Conservation (phyloP, 345 rosid genomes). For the Populus alba region DNA sequence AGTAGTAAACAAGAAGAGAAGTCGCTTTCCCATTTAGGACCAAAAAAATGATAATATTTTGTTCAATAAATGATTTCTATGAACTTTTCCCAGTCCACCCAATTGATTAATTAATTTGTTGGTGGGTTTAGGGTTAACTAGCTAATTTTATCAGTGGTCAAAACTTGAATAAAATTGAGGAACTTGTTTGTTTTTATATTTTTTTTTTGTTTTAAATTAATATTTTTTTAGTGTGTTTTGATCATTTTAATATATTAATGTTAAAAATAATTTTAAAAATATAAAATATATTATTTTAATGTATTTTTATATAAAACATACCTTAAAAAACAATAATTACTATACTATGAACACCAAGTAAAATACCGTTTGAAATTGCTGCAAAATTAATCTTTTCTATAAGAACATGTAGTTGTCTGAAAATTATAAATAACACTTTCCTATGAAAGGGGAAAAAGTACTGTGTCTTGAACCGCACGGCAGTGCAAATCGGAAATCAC, state of each 20-base stretch:
- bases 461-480: conserved; percentile 19
- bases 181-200: no score
- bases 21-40: not conserved
- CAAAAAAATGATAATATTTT: not conserved
- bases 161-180: no score
- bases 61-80: no score
- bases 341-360: not conserved
- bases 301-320: no score
- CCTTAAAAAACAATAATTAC: no score
- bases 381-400: not conserved
- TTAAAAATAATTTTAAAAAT: no score
- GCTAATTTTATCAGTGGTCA: not conserved
- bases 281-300: no score
- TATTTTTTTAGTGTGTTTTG: no score
- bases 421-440: not conserved
- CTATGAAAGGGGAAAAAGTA: not conserved
- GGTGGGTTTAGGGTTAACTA: not conserved
- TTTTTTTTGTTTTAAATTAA: no score
- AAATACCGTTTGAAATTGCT: not conserved
- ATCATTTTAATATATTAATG: no score
- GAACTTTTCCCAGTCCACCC: not conserved
- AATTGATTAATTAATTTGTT: not conserved
- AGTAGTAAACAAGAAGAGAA: not conserved
- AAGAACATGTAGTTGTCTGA: not conserved
- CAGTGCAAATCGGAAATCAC: conserved; percentile 5